Percentiles rank a stretch among this genome's conserved stretches.
Evolutionary conservation across 257 asterid genomes (phyloP).

Genomic region (Eucommia ulmoides): DNA sequence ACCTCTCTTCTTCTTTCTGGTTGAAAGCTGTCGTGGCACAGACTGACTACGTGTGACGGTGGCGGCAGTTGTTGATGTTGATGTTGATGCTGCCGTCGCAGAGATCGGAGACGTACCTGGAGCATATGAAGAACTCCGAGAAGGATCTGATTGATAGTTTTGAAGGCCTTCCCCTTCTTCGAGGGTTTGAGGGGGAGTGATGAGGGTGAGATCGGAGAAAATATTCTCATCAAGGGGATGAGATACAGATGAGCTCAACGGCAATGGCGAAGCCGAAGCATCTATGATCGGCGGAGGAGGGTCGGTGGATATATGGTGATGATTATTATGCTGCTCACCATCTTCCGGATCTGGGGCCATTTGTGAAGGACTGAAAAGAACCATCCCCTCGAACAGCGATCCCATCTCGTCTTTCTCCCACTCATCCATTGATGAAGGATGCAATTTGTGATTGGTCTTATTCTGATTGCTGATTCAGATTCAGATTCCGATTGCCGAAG

Average conservation of each 20-base stretch:
- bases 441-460: too few relatives aligned
- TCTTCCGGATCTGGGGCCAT: not conserved
- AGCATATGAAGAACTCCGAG: not conserved
- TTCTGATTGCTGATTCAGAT: too few relatives aligned
- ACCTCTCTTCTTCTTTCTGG: slow-evolving; percentile 28
- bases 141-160: not conserved
- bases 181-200: slow-evolving; percentile 5
- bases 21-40: slow-evolving; percentile 14
- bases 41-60: not conserved
- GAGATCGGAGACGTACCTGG: too few relatives aligned
- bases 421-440: too few relatives aligned
- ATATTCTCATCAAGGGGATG: slow-evolving; percentile 33
- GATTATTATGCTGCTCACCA: not conserved
- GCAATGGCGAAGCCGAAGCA: not conserved
- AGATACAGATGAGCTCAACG: not conserved
- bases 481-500: too few relatives aligned
- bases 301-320: too few relatives aligned
- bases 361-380: slow-evolving; percentile 19
- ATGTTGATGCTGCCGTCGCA: not conserved
- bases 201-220: slow-evolving; percentile 40
- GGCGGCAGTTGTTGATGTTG: not conserved
- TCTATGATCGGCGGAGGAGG: not conserved
- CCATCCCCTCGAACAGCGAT: slow-evolving; percentile 43
- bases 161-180: slow-evolving; percentile 6
- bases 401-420: slow-evolving; percentile 22